Conservation (phyloP, 192 early-diverging fungal genomes). For the Coemansia sp. region DNA sequence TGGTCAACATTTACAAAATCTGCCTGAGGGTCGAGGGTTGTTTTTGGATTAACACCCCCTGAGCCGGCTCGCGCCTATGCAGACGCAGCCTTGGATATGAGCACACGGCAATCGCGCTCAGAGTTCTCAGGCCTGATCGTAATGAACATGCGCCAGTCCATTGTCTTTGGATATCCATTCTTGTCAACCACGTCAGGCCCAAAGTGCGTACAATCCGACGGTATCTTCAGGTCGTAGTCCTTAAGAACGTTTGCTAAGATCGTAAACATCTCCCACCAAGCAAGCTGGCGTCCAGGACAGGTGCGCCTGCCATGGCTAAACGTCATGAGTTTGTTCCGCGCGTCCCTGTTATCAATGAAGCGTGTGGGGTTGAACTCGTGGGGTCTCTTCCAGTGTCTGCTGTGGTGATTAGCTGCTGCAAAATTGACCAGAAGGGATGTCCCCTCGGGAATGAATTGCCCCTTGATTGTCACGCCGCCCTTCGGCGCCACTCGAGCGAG, state of each 20-base stretch:
- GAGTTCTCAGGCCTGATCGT: slow-evolving; percentile 17
- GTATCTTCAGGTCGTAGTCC: slow-evolving; percentile 28
- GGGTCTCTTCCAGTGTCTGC: slow-evolving; percentile 16
- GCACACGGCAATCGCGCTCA: slow-evolving; percentile 23
- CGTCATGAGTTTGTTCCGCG: slow-evolving; percentile 17
- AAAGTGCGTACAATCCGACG: slow-evolving; percentile 14
- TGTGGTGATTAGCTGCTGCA: slow-evolving; percentile 17
- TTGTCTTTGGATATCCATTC: slow-evolving; percentile 23
- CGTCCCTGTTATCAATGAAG: slow-evolving; percentile 13
- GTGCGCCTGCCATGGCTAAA: slow-evolving; percentile 30
- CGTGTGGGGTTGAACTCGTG: slow-evolving; percentile 16
- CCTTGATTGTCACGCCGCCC: slow-evolving; percentile 23
- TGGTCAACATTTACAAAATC: too few species aligned
- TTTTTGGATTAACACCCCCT: too few species aligned
- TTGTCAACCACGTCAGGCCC: slow-evolving; percentile 27
- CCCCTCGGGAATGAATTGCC: slow-evolving; percentile 29
- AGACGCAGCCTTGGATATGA: neutral
- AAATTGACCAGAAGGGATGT: slow-evolving; percentile 15
- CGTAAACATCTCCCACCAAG: slow-evolving; percentile 28
- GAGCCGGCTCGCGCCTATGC: neutral
- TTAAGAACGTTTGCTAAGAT: slow-evolving; percentile 29
- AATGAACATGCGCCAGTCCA: slow-evolving; percentile 31
- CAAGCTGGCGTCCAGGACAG: slow-evolving; percentile 32
- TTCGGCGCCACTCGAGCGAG: slow-evolving; percentile 21
- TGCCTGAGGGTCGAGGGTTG: too few species aligned